Conservation (phyloP, 164 flowering plant genomes). For the Akebia trifoliata region DNA sequence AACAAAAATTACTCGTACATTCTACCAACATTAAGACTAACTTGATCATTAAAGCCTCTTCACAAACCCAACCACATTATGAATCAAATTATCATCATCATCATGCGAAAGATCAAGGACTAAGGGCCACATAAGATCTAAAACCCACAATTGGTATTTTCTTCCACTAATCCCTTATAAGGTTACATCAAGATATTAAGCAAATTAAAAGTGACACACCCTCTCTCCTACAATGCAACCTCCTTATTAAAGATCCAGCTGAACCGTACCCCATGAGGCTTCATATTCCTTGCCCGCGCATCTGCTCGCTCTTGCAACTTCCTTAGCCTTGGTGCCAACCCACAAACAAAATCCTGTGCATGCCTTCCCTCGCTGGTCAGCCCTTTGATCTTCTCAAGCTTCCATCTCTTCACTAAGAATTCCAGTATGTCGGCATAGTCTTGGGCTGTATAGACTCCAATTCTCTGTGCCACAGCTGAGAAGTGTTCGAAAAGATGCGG, state of each 20-base stretch:
- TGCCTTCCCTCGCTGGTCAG: slow-evolving; percentile 34
- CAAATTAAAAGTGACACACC: too few species aligned
- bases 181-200: too few species aligned
- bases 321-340: slow-evolving; percentile 40
- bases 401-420: slow-evolving; percentile 46
- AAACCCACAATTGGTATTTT: too few species aligned
- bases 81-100: too few species aligned
- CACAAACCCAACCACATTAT: too few species aligned
- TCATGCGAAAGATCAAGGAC: too few species aligned
- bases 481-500: slow-evolving; percentile 44
- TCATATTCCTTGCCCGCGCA: slow-evolving; percentile 31
- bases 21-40: too few species aligned
- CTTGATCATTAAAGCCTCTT: too few species aligned
- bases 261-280: slow-evolving; percentile 28
- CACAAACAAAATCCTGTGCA: slow-evolving; percentile 51
- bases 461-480: slow-evolving; percentile 49
- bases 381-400: slow-evolving; percentile 43
- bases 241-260: slow-evolving; percentile 57
- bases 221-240: slow-evolving; percentile 20
- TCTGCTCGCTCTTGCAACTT: slow-evolving; percentile 47
- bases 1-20: too few species aligned
- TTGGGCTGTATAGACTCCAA: slow-evolving; percentile 46
- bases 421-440: slow-evolving; percentile 53
- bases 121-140: too few species aligned
- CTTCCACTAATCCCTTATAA: too few species aligned